A percentile compares a stretch with the other conserved stretches of the same genome.
Evolutionary conservation across 116 monocot species (phyloP).

Genomic region (Dioscorea cayenensis): DNA sequence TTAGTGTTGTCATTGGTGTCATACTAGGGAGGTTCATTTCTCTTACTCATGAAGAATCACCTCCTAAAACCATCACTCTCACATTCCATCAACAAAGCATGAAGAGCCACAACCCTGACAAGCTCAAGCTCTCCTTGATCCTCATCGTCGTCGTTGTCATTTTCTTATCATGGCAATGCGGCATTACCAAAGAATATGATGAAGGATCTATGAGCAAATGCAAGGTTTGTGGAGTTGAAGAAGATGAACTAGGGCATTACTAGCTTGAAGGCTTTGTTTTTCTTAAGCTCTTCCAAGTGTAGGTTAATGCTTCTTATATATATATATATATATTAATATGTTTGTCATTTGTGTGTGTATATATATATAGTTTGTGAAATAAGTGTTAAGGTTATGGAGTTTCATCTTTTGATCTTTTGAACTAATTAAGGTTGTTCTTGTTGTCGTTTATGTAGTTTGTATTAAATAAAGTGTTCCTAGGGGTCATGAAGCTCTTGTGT

Average conservation of each 20-base stretch:
- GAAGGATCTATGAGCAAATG: background rate
- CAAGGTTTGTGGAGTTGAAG: background rate
- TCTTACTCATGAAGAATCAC: background rate
- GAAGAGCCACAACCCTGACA: background rate
- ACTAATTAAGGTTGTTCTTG: too few relatives aligned
- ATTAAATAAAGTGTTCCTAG: too few relatives aligned
- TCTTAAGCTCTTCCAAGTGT: background rate
- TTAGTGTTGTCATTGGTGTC: background rate
- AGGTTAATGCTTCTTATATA: background rate
- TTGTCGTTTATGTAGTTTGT: too few relatives aligned
- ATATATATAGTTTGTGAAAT: too few relatives aligned
- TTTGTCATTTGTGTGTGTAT: too few relatives aligned
- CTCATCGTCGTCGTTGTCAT: background rate
- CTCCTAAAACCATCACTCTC: background rate
- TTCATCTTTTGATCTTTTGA: too few relatives aligned
- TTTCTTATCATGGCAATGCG: background rate
- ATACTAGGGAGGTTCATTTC: background rate
- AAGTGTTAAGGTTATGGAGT: too few relatives aligned
- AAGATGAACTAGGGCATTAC: background rate
- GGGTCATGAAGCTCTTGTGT: too few relatives aligned
- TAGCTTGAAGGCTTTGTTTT: background rate
- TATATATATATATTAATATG: background rate
- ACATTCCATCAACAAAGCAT: background rate
- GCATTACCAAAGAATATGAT: background rate
- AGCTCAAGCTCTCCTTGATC: background rate